Percentiles rank a stretch among this genome's conserved stretches.
Conservation (phyloP, 192 early-diverging fungal species). For the Diversispora epigaea region DNA sequence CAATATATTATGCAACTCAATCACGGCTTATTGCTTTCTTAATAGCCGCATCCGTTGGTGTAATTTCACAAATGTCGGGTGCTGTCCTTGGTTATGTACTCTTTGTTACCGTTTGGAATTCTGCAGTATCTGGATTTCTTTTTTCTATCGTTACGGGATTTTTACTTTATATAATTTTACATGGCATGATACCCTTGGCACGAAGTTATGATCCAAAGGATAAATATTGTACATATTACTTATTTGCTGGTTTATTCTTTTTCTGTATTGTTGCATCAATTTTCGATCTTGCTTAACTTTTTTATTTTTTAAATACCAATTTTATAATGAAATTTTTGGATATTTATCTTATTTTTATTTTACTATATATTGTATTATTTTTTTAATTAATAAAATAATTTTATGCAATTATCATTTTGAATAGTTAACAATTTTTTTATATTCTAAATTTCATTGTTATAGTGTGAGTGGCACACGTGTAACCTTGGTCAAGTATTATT, state of each 20-base stretch:
- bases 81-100: constrained; percentile 18
- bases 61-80: constrained; percentile 19
- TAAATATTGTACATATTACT: constrained; percentile 16
- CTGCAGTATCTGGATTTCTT: constrained; percentile 8
- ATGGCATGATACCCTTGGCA: constrained; percentile 32
- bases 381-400: too few species aligned
- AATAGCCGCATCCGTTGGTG: constrained; percentile 11
- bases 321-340: too few species aligned
- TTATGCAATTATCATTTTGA: too few species aligned
- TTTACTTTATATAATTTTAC: constrained; percentile 28
- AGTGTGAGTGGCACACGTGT: too few species aligned
- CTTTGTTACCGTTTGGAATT: constrained; percentile 30
- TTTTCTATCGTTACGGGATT: constrained; percentile 17
- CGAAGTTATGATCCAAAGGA: constrained; percentile 20
- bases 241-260: constrained; percentile 22
- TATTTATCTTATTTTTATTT: too few species aligned
- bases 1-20: constrained; percentile 15
- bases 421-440: too few species aligned
- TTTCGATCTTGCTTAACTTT: background rate
- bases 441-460: too few species aligned
- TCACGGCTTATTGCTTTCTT: constrained; percentile 13
- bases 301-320: too few species aligned
- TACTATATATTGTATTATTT: too few species aligned
- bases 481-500: too few species aligned
- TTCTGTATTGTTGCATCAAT: constrained; percentile 12